Percentiles rank a stretch among this genome's conserved stretches.
These are phyloP conservation scores for Verticillium longisporum DNA, from an alignment of 2,329 filamentous ascomycete species.

Conservation along the genomic window DNA sequence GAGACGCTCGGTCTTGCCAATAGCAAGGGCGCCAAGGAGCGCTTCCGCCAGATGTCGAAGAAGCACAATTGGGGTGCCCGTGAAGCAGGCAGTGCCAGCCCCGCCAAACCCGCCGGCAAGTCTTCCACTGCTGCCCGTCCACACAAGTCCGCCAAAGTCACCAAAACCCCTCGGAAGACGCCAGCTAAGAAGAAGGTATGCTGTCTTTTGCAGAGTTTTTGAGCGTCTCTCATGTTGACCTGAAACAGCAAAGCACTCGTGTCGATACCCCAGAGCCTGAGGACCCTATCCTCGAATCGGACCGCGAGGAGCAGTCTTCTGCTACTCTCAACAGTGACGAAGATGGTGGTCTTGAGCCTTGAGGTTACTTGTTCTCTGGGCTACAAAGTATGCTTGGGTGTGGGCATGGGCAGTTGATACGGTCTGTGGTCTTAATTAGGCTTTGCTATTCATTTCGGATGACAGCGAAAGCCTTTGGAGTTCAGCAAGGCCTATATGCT, in stretches of 20 bases:
- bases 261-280: neutral
- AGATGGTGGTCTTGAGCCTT: neutral
- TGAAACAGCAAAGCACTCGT: neutral
- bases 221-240: neutral
- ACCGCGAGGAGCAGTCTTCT: neutral
- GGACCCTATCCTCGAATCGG: neutral
- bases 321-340: neutral
- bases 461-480: too few species aligned
- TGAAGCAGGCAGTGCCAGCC: conserved; percentile 8
- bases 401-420: neutral
- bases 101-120: conserved; percentile 20
- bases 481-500: too few species aligned
- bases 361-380: neutral
- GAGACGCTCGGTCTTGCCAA: conserved; percentile 23
- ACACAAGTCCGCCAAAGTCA: conserved; percentile 17
- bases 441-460: too few species aligned
- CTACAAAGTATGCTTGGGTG: neutral
- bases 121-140: conserved; percentile 5
- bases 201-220: neutral
- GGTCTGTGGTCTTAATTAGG: neutral
- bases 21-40: conserved; percentile 32
- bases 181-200: conserved; percentile 18
- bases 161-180: conserved; percentile 24
- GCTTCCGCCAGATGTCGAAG: conserved; percentile 31
- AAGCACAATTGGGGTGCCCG: conserved; percentile 30